Evolutionary conservation across 192 early-diverging fungal genomes (phyloP), one percentile per base, ranked within the genome.

Genomic region (Coemansia sp.): DNA sequence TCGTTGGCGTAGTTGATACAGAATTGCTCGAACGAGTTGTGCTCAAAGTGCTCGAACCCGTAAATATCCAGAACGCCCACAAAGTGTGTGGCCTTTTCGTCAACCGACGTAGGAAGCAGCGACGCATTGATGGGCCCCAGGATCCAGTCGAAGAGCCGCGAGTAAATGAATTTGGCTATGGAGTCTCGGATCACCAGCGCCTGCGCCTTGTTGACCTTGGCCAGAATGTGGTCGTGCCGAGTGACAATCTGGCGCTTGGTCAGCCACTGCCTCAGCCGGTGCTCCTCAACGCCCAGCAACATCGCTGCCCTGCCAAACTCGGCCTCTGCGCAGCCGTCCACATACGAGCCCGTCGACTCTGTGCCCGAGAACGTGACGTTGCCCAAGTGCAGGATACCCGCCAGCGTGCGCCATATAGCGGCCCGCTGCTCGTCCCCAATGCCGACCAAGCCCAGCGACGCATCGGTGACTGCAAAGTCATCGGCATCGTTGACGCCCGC

Each of bases 1-100:
- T 96, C 95, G 72, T 94, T 95, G 45, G 93, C 89, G 70, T 89
- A 94, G 77, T 96, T 95, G 89, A 80, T 94, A 86, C 79, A 95
- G 81, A 69, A 88, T 74, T 82, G 82, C 76, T 83, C 86, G 51
- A 87, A 91, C 67, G 79, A 77, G 72, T 85, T 85, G 38, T 74
- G 65, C 42, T 69, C 83, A 65, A 78, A 73, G 65, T 82, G 74
- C 72, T 91, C 88, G 67, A 93, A 93, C 1, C 95, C 93, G 69
- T 90, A 88, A 35, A 95, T 81, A 63, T 98, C 95, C 39, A 95
- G 76, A 33, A 98, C 85, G 34, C 95, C 94, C 40, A 93, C 90
- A 75, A 92, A 91, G 60, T 83, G 89, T 51, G 87, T 86, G 16
- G 83, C 74, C 40, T 62, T 46, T 33, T 82, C 71, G 18, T 86